These are phyloP conservation scores for Eucalyptus microcorys DNA, from an alignment of 345 rosid species.

Conservation along the genomic window DNA sequence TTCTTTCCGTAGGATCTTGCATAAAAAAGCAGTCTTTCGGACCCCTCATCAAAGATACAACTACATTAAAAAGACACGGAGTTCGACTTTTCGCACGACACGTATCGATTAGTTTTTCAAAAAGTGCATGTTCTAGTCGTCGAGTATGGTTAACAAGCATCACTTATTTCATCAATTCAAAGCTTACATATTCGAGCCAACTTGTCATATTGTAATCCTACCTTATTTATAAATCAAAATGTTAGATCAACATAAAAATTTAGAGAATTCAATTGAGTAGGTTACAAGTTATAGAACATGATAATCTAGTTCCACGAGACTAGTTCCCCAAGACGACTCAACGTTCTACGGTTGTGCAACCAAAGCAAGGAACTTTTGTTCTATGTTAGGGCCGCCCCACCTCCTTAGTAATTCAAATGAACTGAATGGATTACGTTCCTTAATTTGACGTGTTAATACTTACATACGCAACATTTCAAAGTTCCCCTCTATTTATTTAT, in stretches of 20 bases:
- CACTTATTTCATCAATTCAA: neutral
- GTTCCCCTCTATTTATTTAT: rapidly evolving
- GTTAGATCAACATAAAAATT: neutral
- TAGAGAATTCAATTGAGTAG: neutral
- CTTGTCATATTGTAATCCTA: neutral
- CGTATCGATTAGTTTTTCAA: neutral
- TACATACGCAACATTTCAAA: rapidly evolving
- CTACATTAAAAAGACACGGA: neutral
- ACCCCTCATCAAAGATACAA: neutral
- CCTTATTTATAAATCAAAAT: neutral
- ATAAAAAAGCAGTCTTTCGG: neutral
- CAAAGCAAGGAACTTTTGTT: neutral
- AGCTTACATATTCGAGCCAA: neutral
- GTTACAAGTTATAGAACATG: rapidly evolving
- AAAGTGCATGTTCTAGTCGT: neutral
- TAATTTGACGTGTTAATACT: rapidly evolving
- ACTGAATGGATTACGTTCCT: rapidly evolving
- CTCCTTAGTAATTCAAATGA: rapidly evolving
- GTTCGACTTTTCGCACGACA: neutral
- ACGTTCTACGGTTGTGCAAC: neutral
- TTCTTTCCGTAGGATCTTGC: neutral
- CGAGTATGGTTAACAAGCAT: neutral
- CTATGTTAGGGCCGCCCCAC: rapidly evolving
- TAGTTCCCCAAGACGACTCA: neutral
- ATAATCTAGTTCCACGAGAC: too few relatives aligned